Evolutionary conservation across 2,329 filamentous ascomycete species (phyloP).

Genomic region (Xylariaceae sp.): DNA sequence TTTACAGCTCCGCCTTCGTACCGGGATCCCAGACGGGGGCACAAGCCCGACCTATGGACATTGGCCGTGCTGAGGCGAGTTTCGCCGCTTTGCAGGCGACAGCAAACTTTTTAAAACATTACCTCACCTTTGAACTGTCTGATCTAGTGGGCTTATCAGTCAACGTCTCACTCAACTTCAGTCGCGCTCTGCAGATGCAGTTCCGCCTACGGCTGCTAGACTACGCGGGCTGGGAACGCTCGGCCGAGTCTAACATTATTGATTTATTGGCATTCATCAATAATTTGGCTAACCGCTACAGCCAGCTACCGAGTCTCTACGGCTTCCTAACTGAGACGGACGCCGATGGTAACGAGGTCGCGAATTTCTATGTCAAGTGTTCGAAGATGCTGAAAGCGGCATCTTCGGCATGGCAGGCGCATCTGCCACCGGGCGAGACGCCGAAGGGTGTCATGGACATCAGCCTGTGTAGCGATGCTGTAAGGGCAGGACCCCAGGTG

Average conservation of each 20-base stretch:
- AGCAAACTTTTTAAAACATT: conserved; percentile 25
- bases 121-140: conserved; percentile 19
- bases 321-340: conserved; percentile 19
- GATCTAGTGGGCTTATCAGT: conserved; percentile 25
- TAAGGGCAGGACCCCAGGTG: not conserved
- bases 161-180: conserved; percentile 25
- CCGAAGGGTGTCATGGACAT: not conserved
- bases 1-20: conserved; percentile 19
- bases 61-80: conserved; percentile 22
- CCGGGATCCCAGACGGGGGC: not conserved
- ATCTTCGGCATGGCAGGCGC: conserved; percentile 21
- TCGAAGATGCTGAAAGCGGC: conserved; percentile 21
- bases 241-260: conserved; percentile 14
- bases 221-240: conserved; percentile 28
- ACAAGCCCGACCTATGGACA: conserved; percentile 12
- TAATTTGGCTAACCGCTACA: conserved; percentile 17
- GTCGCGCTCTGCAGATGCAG: conserved; percentile 25
- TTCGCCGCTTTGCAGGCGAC: conserved; percentile 22
- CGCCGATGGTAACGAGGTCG: conserved; percentile 12
- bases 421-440: conserved; percentile 20
- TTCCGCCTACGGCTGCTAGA: conserved; percentile 28
- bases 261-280: conserved; percentile 24
- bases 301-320: conserved; percentile 16
- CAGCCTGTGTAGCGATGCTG: not conserved
- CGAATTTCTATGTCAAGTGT: conserved; percentile 23